Conservation (phyloP, 805 yeast species). For the Dipodascus albidus region DNA sequence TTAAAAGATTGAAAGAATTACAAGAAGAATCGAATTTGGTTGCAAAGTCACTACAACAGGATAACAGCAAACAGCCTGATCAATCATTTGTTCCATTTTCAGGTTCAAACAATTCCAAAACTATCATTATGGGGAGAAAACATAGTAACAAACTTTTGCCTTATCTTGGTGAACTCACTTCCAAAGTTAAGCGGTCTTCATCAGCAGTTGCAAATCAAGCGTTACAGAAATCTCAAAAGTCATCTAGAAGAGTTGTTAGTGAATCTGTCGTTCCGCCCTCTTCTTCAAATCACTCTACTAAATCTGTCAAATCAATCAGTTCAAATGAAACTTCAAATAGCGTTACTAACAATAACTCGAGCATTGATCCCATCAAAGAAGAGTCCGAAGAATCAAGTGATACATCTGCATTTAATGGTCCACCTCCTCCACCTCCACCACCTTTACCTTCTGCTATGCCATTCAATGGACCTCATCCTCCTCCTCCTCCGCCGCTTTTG, state of each 20-base stretch:
- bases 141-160: constrained; percentile 14
- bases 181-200: constrained; percentile 5
- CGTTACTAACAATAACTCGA: background rate
- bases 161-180: constrained; percentile 27
- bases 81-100: constrained; percentile 5
- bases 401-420: constrained; percentile 20
- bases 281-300: background rate
- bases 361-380: background rate
- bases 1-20: constrained; percentile 60
- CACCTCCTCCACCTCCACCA: constrained; percentile 3
- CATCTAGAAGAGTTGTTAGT: background rate
- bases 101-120: background rate
- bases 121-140: constrained; percentile 8
- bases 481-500: constrained; percentile 20
- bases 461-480: constrained; percentile 18
- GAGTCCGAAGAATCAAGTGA: constrained; percentile 9
- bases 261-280: background rate
- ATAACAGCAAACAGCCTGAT: background rate
- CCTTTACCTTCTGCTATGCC: constrained; percentile 1
- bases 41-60: constrained; percentile 29
- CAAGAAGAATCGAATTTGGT: constrained; percentile 57
- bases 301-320: background rate
- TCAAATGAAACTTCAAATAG: background rate
- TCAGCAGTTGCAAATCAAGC: constrained; percentile 3
- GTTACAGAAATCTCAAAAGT: background rate